phyloP scores from a whole-genome alignment of 2,329 filamentous ascomycete genomes.

The Thelonectria olida region DNA sequence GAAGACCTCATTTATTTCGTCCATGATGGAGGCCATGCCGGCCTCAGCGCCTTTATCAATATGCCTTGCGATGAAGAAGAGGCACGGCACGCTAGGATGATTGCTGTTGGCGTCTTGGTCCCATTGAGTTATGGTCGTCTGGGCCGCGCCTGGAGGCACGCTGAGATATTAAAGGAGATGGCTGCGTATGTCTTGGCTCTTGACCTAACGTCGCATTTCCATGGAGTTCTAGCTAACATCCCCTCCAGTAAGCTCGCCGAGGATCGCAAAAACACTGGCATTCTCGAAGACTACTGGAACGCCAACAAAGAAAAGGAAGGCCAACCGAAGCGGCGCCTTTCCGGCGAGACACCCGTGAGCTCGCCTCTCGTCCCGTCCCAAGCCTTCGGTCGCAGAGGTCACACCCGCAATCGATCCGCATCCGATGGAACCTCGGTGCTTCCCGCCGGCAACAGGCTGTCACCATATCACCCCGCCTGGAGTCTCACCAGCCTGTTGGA shows the following conservation, averaged over 20 bases:
- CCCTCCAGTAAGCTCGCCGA: slow-evolving; percentile 65
- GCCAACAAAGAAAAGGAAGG: slow-evolving; percentile 52
- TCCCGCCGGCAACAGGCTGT: slow-evolving; percentile 71
- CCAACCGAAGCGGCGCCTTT: slow-evolving; percentile 44
- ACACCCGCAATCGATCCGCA: slow-evolving; percentile 65
- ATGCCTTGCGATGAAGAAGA: slow-evolving; percentile 78
- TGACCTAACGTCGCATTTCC: neutral
- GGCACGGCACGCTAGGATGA: slow-evolving; percentile 88
- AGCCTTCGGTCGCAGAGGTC: slow-evolving; percentile 50
- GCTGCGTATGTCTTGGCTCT: slow-evolving; percentile 73
- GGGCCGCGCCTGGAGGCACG: slow-evolving; percentile 90
- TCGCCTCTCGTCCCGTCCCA: slow-evolving; percentile 55
- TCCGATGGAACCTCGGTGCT: slow-evolving; percentile 70
- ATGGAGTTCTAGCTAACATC: slow-evolving; percentile 33
- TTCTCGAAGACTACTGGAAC: slow-evolving; percentile 85
- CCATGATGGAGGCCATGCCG: slow-evolving; percentile 80
- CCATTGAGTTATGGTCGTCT: slow-evolving; percentile 85
- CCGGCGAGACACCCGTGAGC: slow-evolving; percentile 59
- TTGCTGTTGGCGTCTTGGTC: slow-evolving; percentile 89
- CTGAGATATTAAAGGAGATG: slow-evolving; percentile 77
- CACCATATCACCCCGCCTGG: slow-evolving; percentile 85
- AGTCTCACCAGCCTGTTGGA: slow-evolving; percentile 82
- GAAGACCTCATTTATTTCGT: slow-evolving; percentile 96
- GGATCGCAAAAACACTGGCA: slow-evolving; percentile 68
- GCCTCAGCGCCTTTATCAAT: slow-evolving; percentile 92